Conservation (phyloP, 352 stramenopile genomes). For the Phytophthora cactorum region DNA sequence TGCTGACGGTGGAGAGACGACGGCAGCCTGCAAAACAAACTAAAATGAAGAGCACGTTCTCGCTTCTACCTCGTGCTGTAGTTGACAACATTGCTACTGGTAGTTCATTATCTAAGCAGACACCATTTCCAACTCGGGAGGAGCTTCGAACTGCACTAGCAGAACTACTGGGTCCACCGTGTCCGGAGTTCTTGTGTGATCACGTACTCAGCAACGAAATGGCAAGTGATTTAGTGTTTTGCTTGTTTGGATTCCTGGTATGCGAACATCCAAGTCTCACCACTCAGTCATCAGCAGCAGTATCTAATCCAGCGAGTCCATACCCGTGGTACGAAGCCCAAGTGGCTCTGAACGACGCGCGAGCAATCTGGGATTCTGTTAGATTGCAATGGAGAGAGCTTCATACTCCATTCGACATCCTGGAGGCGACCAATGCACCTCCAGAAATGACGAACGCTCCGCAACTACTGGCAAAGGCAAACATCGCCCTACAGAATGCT, state of each 20-base stretch:
- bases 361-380: slow-evolving; percentile 51
- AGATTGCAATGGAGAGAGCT: slow-evolving; percentile 68
- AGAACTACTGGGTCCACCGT: slow-evolving; percentile 47
- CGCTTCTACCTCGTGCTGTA: slow-evolving; percentile 9
- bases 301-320: not conserved
- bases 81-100: slow-evolving; percentile 10
- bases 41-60: slow-evolving; percentile 29
- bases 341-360: slow-evolving; percentile 49
- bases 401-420: slow-evolving; percentile 61
- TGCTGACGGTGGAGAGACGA: slow-evolving; percentile 31
- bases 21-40: slow-evolving; percentile 4
- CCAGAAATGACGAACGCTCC: slow-evolving; percentile 54
- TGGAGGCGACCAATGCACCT: slow-evolving; percentile 41
- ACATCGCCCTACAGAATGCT: slow-evolving; percentile 68
- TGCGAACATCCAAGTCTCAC: slow-evolving; percentile 61
- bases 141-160: slow-evolving; percentile 47
- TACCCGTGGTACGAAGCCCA: slow-evolving; percentile 71
- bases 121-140: slow-evolving; percentile 47
- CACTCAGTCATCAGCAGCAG: slow-evolving; percentile 4
- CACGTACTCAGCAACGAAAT: slow-evolving; percentile 46
- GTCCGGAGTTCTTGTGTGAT: slow-evolving; percentile 46
- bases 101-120: slow-evolving; percentile 14
- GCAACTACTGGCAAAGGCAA: slow-evolving; percentile 58
- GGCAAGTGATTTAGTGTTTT: slow-evolving; percentile 59
- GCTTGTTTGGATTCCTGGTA: slow-evolving; percentile 64